These are phyloP conservation scores for Cydonia oblonga DNA, from an alignment of 331 rosid species.

Conservation along the genomic window DNA sequence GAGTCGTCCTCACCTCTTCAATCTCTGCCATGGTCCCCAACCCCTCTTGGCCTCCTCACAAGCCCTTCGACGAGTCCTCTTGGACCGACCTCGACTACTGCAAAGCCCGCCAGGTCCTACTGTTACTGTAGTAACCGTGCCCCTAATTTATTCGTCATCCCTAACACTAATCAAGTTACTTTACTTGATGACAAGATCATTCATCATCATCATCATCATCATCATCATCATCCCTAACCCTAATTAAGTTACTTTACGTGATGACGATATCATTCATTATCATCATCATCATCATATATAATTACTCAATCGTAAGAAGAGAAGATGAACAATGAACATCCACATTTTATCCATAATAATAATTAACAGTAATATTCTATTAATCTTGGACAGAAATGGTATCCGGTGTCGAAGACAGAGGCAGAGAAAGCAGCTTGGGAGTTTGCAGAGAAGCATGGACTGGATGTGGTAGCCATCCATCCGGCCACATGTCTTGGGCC, in stretches of 20 bases:
- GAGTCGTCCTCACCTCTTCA: conserved; percentile 79
- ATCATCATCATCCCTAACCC: background rate
- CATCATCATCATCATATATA: no score
- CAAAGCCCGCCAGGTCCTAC: conserved; percentile 32
- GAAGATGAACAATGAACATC: no score
- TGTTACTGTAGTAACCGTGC: background rate
- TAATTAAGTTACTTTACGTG: no score
- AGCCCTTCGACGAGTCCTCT: conserved; percentile 46
- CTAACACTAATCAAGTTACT: no score
- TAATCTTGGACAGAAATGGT: conserved; percentile 40
- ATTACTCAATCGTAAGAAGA: no score
- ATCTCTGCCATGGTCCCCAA: conserved; percentile 84
- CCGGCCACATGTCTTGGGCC: conserved; percentile 70
- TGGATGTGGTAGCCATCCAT: conserved; percentile 55
- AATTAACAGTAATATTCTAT: no score
- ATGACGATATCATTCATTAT: no score
- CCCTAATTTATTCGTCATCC: background rate
- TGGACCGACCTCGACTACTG: conserved; percentile 83
- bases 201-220: no score
- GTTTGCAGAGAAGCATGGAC: conserved; percentile 26
- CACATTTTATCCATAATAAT: no score
- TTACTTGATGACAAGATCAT: no score
- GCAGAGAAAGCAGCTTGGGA: conserved; percentile 93
- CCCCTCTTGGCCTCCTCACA: conserved; percentile 50
- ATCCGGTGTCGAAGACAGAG: conserved; percentile 76